Evolutionary conservation across 371 early-diverging fungal species (phyloP).

Genomic region (Saksenaea oblongispora): DNA sequence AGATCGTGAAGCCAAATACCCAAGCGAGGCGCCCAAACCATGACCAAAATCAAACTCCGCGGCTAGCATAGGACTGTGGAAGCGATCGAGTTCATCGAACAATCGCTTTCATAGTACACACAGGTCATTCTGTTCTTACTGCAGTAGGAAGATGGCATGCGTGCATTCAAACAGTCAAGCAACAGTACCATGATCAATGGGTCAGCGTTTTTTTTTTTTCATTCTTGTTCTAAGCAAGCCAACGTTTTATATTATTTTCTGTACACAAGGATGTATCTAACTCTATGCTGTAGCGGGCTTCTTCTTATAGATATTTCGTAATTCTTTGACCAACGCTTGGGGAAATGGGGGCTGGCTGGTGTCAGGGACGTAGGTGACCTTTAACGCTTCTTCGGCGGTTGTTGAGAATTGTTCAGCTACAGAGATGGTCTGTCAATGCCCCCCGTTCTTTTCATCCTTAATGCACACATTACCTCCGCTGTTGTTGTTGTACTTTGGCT

Average conservation of each 20-base stretch:
- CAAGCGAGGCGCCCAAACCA: background rate
- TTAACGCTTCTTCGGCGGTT: conserved; percentile 29
- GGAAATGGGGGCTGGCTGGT: conserved; percentile 36
- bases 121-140: too few relatives aligned
- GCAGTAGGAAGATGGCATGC: too few relatives aligned
- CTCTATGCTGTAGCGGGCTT: conserved; percentile 9
- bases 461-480: conserved; percentile 27
- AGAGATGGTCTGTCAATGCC: background rate
- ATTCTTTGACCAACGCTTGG: conserved; percentile 36
- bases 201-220: too few relatives aligned
- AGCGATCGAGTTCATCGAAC: too few relatives aligned
- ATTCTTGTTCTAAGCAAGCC: too few relatives aligned
- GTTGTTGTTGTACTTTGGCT: conserved; percentile 38
- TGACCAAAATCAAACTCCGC: too few relatives aligned
- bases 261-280: background rate
- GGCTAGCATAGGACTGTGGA: too few relatives aligned
- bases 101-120: too few relatives aligned
- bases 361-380: conserved; percentile 35
- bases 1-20: background rate
- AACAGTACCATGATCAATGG: too few relatives aligned
- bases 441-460: background rate
- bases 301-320: conserved; percentile 44
- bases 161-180: too few relatives aligned
- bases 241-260: background rate
- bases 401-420: conserved; percentile 41